A percentile compares a stretch with the other conserved stretches of the same genome.
Evolutionary conservation across 1,139 yeast species (phyloP).

Genomic region (Martiniozyma asiatica): DNA sequence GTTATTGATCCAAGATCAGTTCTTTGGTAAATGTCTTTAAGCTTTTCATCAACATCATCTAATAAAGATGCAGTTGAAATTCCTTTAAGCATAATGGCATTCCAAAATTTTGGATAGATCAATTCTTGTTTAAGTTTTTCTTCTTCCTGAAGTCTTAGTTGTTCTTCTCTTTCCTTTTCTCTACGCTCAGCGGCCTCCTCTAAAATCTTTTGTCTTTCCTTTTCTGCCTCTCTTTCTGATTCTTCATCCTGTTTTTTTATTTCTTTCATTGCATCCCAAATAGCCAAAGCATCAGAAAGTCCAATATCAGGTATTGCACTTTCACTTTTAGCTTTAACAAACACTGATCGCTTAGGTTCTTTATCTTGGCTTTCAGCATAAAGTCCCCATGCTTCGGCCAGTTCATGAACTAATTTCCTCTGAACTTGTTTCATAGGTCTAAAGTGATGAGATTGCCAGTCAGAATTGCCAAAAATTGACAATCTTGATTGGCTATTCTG

Average conservation of each 20-base stretch:
- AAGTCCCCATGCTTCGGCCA: conserved; percentile 48
- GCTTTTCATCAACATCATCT: conserved; percentile 1
- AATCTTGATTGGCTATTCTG: conserved; percentile 1
- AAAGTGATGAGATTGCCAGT: conserved; percentile 37
- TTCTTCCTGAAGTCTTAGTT: too few relatives aligned
- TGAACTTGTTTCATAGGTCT: conserved; percentile 64
- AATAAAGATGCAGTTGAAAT: conserved; percentile 28
- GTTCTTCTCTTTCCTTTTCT: conserved; percentile 1
- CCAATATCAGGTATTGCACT: conserved; percentile 25
- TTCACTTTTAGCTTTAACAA: conserved; percentile 32
- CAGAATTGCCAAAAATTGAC: conserved; percentile 1
- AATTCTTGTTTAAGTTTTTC: conserved; percentile 7
- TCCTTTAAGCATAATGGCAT: conserved; percentile 44
- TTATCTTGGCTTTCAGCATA: conserved; percentile 69
- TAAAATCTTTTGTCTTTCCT: conserved; percentile 5
- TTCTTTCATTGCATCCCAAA: conserved; percentile 13
- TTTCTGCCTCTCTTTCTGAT: conserved; percentile 4
- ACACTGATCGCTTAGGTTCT: conserved; percentile 70
- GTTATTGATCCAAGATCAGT: conserved; percentile 21
- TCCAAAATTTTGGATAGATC: conserved; percentile 22
- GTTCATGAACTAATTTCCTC: conserved; percentile 56
- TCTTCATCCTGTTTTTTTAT: conserved; percentile 13
- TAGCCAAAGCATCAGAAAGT: conserved; percentile 22
- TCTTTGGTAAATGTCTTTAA: background rate
- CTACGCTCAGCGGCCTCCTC: conserved; percentile 5